Conservation (phyloP, 176 grass and related monocot genomes). For the Tillandsia leiboldiana region DNA sequence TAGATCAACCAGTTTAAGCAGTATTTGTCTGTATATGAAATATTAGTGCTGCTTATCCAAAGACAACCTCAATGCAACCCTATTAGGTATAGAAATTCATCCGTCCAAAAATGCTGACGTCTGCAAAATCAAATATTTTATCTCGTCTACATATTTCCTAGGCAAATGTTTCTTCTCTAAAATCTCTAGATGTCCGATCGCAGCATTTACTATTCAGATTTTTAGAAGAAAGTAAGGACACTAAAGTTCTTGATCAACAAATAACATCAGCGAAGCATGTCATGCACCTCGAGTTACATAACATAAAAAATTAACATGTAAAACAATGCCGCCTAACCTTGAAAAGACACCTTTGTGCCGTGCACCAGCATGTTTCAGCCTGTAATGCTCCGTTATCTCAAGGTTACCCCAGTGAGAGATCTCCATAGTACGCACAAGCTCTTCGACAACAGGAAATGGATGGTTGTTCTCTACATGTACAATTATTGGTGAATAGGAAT, state of each 20-base stretch:
- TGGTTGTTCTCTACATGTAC: conserved; percentile 27
- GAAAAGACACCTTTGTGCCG: conserved; percentile 21
- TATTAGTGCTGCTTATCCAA: no score
- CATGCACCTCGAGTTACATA: neutral
- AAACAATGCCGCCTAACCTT: conserved; percentile 11
- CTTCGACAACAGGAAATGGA: conserved; percentile 27
- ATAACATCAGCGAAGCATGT: no score
- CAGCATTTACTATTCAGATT: neutral
- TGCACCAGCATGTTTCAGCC: conserved; percentile 24
- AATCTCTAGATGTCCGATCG: no score
- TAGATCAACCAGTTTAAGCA: no score
- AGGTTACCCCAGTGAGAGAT: conserved; percentile 28
- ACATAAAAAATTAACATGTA: neutral
- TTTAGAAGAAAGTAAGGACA: neutral
- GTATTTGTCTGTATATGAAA: no score
- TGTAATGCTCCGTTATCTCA: conserved; percentile 23
- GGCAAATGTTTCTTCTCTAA: no score
- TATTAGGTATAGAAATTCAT: no score
- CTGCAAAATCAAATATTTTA: no score
- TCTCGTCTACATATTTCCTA: no score
- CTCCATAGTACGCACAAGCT: conserved; percentile 21
- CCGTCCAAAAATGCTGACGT: no score
- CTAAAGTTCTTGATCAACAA: no score
- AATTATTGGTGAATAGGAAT: conserved; percentile 25
- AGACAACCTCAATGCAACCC: no score